phyloP scores from a whole-genome alignment of 805 yeast species.

The Kodamaea sagamina region DNA sequence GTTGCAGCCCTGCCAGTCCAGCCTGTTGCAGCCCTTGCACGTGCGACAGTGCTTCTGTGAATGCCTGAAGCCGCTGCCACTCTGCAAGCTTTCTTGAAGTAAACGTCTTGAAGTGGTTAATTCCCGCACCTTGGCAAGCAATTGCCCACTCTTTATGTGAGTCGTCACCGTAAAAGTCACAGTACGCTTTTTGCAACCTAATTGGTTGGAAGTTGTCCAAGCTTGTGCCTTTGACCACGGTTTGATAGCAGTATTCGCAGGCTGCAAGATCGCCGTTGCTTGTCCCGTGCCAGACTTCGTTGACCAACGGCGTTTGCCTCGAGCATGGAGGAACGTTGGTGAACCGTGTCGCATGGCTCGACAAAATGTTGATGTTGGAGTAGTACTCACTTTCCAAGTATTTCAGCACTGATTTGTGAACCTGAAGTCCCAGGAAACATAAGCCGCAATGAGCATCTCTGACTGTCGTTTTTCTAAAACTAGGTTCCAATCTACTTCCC shows the following conservation, averaged over 20 bases:
- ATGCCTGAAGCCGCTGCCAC: neutral
- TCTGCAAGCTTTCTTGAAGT: neutral
- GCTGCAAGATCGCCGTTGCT: neutral
- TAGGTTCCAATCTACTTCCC: neutral
- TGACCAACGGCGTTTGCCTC: neutral
- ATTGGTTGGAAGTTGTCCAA: neutral
- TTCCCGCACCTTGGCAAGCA: neutral
- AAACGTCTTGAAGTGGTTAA: neutral
- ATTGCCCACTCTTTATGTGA: neutral
- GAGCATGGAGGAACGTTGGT: conserved; percentile 1
- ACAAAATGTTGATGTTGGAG: neutral
- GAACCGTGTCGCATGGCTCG: neutral
- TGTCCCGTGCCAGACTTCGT: neutral
- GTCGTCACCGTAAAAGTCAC: neutral
- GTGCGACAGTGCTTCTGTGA: neutral
- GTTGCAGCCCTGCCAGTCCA: too few relatives aligned
- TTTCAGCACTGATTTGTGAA: neutral
- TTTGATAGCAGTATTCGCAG: neutral
- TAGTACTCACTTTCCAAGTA: conserved; percentile 2
- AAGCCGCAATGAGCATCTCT: neutral
- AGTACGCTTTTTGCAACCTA: neutral
- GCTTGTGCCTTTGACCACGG: neutral
- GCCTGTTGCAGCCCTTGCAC: too few relatives aligned
- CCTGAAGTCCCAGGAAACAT: conserved; percentile 1
- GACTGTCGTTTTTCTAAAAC: neutral